Percentiles rank a stretch among this genome's conserved stretches.
phyloP scores from a whole-genome alignment of 495 filamentous ascomycete species.

The Neurospora sp. region DNA sequence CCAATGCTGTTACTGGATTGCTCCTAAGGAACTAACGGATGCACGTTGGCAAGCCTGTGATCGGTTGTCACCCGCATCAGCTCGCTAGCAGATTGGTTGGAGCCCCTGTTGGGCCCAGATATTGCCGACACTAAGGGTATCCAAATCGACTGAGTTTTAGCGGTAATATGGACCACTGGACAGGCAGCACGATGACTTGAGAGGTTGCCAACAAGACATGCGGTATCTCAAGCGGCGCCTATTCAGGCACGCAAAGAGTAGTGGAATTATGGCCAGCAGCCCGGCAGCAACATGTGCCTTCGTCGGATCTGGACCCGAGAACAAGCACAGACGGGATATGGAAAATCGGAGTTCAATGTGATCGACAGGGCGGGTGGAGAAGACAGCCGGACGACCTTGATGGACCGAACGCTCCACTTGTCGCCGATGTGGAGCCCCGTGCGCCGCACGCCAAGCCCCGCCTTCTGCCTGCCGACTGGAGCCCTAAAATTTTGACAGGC shows the following conservation, averaged over 20 bases:
- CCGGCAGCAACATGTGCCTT: neutral
- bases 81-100: too few relatives aligned
- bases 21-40: too few relatives aligned
- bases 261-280: neutral
- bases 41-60: too few relatives aligned
- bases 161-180: neutral
- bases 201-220: neutral
- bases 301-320: neutral
- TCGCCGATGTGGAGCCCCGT: neutral
- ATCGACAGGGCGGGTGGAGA: neutral
- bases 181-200: neutral
- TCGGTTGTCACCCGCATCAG: too few relatives aligned
- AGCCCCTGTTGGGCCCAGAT: too few relatives aligned
- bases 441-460: neutral
- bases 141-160: too few relatives aligned
- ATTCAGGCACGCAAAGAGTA: neutral
- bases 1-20: too few relatives aligned
- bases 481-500: constrained; percentile 13
- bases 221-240: neutral
- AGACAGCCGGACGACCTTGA: neutral
- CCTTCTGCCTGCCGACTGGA: constrained; percentile 1
- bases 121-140: too few relatives aligned
- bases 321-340: neutral
- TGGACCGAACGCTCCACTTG: neutral
- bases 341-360: neutral